These are phyloP conservation scores for Cladosporium austrohemisphaericum DNA, from an alignment of 2,329 filamentous ascomycete genomes.

Conservation along the genomic window DNA sequence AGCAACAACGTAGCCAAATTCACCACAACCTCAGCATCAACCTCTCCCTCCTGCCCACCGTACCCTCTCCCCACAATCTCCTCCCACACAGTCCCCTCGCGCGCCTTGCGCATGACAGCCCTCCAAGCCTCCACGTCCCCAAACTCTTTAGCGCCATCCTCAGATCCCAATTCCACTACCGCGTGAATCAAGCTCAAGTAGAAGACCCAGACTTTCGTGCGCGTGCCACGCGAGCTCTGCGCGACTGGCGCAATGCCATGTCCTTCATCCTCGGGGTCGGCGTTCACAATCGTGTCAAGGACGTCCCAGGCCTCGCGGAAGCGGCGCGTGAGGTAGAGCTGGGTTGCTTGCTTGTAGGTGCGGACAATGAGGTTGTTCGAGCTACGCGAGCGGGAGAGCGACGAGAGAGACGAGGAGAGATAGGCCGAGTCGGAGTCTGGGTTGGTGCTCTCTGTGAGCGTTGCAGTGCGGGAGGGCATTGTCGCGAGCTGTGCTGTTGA, in stretches of 20 bases:
- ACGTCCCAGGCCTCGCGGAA: slow-evolving; percentile 84
- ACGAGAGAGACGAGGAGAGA: slow-evolving; percentile 66
- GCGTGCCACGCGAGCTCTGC: slow-evolving; percentile 72
- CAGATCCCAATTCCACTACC: slow-evolving; percentile 79
- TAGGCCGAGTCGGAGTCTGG: slow-evolving; percentile 27
- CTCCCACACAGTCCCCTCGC: slow-evolving; percentile 91
- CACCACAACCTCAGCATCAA: slow-evolving; percentile 91
- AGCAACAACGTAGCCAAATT: slow-evolving; percentile 87
- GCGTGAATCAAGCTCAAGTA: slow-evolving; percentile 92
- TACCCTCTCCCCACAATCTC: slow-evolving; percentile 86
- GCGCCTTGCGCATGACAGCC: slow-evolving; percentile 73
- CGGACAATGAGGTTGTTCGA: slow-evolving; percentile 75
- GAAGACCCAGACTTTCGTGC: slow-evolving; percentile 95
- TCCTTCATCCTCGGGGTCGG: slow-evolving; percentile 19
- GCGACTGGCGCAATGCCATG: slow-evolving; percentile 63
- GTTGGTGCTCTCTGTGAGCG: neutral
- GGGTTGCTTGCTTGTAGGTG: slow-evolving; percentile 88
- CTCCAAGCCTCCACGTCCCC: slow-evolving; percentile 77
- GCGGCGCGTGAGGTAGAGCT: slow-evolving; percentile 89
- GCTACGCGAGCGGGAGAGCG: slow-evolving; percentile 63
- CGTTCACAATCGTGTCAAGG: slow-evolving; percentile 71
- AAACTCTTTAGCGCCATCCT: slow-evolving; percentile 86
- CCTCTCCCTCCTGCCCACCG: slow-evolving; percentile 79
- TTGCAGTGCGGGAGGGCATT: slow-evolving; percentile 8
- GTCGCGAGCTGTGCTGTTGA: too few relatives aligned